phyloP scores from a whole-genome alignment of 2,329 filamentous ascomycete species.

The Ophiostoma perfectum region DNA sequence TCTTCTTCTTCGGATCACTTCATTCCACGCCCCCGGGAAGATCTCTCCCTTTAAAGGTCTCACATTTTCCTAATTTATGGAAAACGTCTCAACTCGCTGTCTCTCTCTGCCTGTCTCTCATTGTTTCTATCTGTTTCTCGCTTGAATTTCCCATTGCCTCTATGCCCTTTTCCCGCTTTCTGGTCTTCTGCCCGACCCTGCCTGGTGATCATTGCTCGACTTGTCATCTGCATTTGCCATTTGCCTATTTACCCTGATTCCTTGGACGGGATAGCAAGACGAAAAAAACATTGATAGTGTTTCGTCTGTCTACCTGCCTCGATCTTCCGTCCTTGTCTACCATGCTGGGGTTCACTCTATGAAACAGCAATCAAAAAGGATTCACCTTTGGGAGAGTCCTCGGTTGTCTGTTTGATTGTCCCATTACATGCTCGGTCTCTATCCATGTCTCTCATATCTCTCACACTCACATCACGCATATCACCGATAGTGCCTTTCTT shows the following conservation, averaged over 20 bases:
- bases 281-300: not conserved
- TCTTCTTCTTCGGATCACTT: not conserved
- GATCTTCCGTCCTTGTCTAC: too few species aligned
- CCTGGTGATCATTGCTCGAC: not conserved
- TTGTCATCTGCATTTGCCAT: not conserved
- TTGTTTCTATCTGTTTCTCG: not conserved
- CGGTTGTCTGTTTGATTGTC: too few species aligned
- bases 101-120: not conserved
- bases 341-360: too few species aligned
- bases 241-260: not conserved
- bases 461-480: too few species aligned
- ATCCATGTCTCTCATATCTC: not conserved
- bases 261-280: not conserved
- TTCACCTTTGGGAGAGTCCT: not conserved
- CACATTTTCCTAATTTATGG: conserved; percentile 2
- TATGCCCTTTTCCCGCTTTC: not conserved
- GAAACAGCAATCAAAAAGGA: not conserved
- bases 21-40: conserved; percentile 6
- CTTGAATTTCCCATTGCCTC: not conserved
- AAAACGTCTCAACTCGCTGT: not conserved
- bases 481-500: too few species aligned
- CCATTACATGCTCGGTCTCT: not conserved
- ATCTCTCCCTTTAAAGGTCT: conserved; percentile 10
- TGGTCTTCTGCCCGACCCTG: not conserved
- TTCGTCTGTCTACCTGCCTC: too few species aligned